A percentile compares a stretch with the other conserved stretches of the same genome.
Conservation (phyloP, 139 green algal species). For the Prasinococcaceae sp. region DNA sequence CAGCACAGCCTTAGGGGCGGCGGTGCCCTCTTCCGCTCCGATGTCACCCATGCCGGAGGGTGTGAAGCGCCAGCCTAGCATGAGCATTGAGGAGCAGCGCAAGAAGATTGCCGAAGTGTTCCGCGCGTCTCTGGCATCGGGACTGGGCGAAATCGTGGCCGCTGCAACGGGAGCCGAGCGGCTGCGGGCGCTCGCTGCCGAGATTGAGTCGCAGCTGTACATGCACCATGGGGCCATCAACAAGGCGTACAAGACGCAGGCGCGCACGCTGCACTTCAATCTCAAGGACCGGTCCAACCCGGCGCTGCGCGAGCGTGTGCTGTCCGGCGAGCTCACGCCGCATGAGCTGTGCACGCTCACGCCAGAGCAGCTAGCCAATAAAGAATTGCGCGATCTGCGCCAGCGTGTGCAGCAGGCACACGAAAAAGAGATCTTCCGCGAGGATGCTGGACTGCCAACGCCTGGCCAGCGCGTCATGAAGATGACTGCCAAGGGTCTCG, state of each 20-base stretch:
- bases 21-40: too few species aligned
- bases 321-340: constrained; percentile 8
- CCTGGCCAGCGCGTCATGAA: constrained; percentile 3
- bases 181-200: neutral
- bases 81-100: too few species aligned
- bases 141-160: neutral
- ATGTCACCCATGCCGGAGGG: too few species aligned
- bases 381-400: constrained; percentile 12
- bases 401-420: neutral
- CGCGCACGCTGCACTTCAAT: constrained; percentile 18
- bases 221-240: neutral
- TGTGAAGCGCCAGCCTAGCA: too few species aligned
- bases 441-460: neutral
- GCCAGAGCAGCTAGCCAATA: constrained; percentile 13
- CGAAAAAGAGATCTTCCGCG: constrained; percentile 4
- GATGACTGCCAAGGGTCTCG: constrained; percentile 21
- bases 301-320: constrained; percentile 7
- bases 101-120: neutral
- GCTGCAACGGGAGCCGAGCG: neutral
- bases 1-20: too few species aligned
- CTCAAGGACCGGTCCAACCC: constrained; percentile 17
- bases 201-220: constrained; percentile 8
- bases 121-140: neutral
- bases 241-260: constrained; percentile 10
- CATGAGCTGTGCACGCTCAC: constrained; percentile 3